These are phyloP conservation scores for Annulohypoxylon nitens DNA, from an alignment of 495 filamentous ascomycete species.

Conservation along the genomic window DNA sequence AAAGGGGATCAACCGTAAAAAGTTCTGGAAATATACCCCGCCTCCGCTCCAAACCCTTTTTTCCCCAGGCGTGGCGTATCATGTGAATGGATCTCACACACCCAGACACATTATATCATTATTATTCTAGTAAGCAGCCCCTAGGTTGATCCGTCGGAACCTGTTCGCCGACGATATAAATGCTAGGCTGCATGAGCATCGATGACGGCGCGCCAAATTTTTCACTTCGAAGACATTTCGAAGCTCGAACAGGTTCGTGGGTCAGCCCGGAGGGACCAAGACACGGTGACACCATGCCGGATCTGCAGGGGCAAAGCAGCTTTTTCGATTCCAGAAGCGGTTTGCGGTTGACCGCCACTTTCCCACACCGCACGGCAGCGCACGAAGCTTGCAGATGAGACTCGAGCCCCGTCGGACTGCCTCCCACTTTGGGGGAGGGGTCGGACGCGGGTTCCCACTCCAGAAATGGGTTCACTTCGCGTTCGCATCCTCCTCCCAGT, in stretches of 20 bases:
- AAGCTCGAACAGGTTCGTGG: neutral
- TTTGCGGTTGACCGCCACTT: conserved; percentile 11
- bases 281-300: conserved; percentile 1
- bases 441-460: neutral
- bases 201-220: neutral
- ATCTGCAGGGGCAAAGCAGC: neutral
- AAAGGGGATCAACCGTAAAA: conserved; percentile 12
- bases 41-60: neutral
- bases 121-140: neutral
- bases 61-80: conserved; percentile 7
- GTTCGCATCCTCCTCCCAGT: neutral
- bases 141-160: conserved; percentile 1
- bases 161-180: neutral
- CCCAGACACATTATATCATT: neutral
- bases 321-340: neutral
- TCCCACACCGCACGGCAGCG: conserved; percentile 6
- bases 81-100: conserved; percentile 12
- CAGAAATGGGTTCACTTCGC: neutral
- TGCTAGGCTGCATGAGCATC: neutral
- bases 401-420: neutral
- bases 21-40: conserved; percentile 5
- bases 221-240: neutral
- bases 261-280: neutral
- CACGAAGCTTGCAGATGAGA: conserved; percentile 15
- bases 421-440: neutral